These are phyloP conservation scores for Pilasporangium apinafurcum DNA, from an alignment of 352 stramenopile genomes.

Conservation along the genomic window DNA sequence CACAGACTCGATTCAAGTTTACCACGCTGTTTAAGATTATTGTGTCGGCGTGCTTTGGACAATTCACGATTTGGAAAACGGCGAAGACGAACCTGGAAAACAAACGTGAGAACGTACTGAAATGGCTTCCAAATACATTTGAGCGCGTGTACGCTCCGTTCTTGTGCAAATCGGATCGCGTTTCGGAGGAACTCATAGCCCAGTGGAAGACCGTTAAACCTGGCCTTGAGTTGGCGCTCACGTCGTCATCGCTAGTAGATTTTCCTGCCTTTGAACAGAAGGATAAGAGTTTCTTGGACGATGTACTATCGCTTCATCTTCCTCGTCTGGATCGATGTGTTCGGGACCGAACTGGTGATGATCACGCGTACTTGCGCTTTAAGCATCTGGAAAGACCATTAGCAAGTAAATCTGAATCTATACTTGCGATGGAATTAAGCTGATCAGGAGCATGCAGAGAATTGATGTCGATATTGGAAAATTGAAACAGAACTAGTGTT, in stretches of 20 bases:
- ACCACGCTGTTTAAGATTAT: conserved; percentile 71
- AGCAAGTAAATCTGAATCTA: conserved; percentile 9
- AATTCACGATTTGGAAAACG: conserved; percentile 70
- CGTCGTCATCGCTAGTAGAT: conserved; percentile 42
- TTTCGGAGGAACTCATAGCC: conserved; percentile 63
- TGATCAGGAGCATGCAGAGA: background rate
- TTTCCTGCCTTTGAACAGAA: conserved; percentile 46
- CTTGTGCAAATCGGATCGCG: conserved; percentile 72
- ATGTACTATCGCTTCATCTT: conserved; percentile 74
- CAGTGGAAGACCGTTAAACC: conserved; percentile 73
- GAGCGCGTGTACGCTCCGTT: conserved; percentile 63
- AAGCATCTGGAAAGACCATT: conserved; percentile 61
- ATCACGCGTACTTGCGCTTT: conserved; percentile 81
- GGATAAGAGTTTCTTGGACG: conserved; percentile 73
- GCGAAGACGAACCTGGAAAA: conserved; percentile 54
- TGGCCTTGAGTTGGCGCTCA: conserved; percentile 63
- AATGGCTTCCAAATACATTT: conserved; percentile 74
- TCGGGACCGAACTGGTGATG: conserved; percentile 67
- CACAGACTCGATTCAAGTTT: conserved; percentile 63
- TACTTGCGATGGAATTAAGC: conserved; percentile 5
- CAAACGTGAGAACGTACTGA: conserved; percentile 61
- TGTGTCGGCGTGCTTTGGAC: conserved; percentile 46
- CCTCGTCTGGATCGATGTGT: conserved; percentile 75
- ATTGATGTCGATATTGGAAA: too few relatives aligned
- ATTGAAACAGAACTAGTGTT: too few relatives aligned